phyloP scores from a whole-genome alignment of 192 early-diverging fungal genomes.

The Rhizophagus prolifer region DNA sequence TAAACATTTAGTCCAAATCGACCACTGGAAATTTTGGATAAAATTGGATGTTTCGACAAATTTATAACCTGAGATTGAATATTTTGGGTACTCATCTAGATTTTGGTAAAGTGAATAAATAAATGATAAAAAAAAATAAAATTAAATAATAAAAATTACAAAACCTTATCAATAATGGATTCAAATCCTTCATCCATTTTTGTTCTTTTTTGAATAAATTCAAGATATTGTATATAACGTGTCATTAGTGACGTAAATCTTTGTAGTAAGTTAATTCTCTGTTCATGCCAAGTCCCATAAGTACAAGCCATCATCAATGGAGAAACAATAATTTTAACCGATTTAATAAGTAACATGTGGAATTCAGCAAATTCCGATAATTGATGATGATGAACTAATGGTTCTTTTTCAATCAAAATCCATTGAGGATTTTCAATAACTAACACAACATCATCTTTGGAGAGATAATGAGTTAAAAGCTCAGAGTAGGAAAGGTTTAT shows the following conservation, averaged over 20 bases:
- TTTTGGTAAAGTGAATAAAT: not conserved
- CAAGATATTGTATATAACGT: constrained; percentile 20
- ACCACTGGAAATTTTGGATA: constrained; percentile 8
- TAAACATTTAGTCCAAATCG: constrained; percentile 14
- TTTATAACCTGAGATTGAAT: not conserved
- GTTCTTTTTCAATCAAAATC: constrained; percentile 25
- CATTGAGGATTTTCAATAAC: constrained; percentile 18
- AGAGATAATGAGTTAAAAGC: not conserved
- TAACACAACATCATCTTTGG: constrained; percentile 20
- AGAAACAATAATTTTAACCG: constrained; percentile 2
- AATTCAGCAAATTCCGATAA: constrained; percentile 3
- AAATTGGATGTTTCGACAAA: constrained; percentile 13
- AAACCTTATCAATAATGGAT: constrained; percentile 8
- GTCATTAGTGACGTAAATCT: constrained; percentile 1
- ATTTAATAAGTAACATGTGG: not conserved
- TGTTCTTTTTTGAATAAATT: not conserved
- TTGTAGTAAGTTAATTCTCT: not conserved
- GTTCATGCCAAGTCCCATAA: constrained; percentile 2
- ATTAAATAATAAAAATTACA: not conserved
- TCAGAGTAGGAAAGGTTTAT: not conserved
- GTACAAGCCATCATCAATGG: constrained; percentile 30
- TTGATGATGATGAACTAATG: not conserved
- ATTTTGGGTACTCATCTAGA: constrained; percentile 4
- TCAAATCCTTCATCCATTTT: constrained; percentile 8
- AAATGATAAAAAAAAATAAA: not conserved